Base-by-base conservation (phyloP, 2,329 filamentous ascomycete species). In the Fusarium albidum region DNA sequence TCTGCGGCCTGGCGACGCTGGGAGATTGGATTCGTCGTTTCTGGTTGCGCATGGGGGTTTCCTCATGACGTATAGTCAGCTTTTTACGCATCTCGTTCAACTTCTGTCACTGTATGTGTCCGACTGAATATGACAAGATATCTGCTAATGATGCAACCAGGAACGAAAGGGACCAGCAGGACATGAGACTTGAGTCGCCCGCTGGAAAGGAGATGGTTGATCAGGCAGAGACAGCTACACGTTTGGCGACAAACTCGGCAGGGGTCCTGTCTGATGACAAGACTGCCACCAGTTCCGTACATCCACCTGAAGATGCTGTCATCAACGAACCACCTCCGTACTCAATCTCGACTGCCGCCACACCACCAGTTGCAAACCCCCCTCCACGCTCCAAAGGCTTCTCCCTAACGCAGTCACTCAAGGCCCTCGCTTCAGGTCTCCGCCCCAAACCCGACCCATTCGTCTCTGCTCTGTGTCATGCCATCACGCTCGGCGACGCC, bases 401-500 rank as follows among this genome's bases (percentile, higher is more conserved):
- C 21, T 21, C 21, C 21, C 21, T 21, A 21, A 21, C 21, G 5
- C 21, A 21, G 21, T 21, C 21, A 4, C 21, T 21, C 21, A 21
- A 21, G 7, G 21, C 21, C 14, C 14, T 33, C 12, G n/a, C 31
- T 14, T 33, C 31, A 9, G 31, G 31, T n/a, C 31, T 33, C 31
- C 3, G 31, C 1, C n/a, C 14, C 31, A 33, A 33, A 14, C 31
- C 31, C 15, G 31, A n/a, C 9, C 31, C 31, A 5, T 33, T 33
- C 13, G 31, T 33, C 31, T 33, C 31, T 7, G 31, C 31, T n/a
- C 9, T 33, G 15, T 33, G 21, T 44, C 34, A 68, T 26, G 65
- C 66, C 2, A 53, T 56, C 18, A 49, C 45, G 18, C 40, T 35
- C 10, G 64, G 63, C 9, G 54, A 66, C n/a, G 31, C 60, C n/a